Base-by-base conservation (phyloP, 306 rosid genomes). In the Arachis stenosperma region DNA sequence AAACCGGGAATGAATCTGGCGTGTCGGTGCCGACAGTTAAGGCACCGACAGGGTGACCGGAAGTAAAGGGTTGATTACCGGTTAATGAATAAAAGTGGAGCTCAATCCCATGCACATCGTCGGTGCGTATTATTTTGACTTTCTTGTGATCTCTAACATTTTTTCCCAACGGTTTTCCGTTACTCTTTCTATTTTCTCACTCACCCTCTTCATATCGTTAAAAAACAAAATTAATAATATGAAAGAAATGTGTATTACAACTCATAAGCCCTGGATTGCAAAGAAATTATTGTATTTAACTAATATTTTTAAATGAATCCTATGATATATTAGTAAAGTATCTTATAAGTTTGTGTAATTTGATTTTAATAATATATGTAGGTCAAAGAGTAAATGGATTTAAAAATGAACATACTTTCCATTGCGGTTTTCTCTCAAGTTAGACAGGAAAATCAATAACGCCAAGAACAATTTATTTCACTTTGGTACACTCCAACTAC, bases 1-100 rank as follows among this genome's bases (percentile, higher is more conserved):
- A 40, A 30, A 79, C 85, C 88, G 86, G 91, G 60, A 71, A 68
- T 52, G 63, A 75, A 81, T 70, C 9, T 83, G 65, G 86, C 84
- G 86, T 83, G 93, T 86, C 90, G 90, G 97, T 86, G 85, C 93
- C 90, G 93, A 90, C 95, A 76, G 47, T 27, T 7, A 22, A 13
- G 56, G 7, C 50, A 40, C 74, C 69, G 59, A 76, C 84, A 59
- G 46, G 50, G 15, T 59, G 17, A 81, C 84, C 75, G 67, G 81
- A 30, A 41, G 51, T 52, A 33, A 29, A 4, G 43, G 50, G 75
- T 81, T 17, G 78, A 71, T 71, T 67, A 79, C 81, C 70, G 81
- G 81, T 53, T 75, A 71, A n/a, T 74, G 73, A 66, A 75, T 55
- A 74, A 47, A 5, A 73, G 2, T 5, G 61, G 65, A 56, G 58